Conservation (phyloP, 306 rosid species). For the Cucurbita moschata region DNA sequence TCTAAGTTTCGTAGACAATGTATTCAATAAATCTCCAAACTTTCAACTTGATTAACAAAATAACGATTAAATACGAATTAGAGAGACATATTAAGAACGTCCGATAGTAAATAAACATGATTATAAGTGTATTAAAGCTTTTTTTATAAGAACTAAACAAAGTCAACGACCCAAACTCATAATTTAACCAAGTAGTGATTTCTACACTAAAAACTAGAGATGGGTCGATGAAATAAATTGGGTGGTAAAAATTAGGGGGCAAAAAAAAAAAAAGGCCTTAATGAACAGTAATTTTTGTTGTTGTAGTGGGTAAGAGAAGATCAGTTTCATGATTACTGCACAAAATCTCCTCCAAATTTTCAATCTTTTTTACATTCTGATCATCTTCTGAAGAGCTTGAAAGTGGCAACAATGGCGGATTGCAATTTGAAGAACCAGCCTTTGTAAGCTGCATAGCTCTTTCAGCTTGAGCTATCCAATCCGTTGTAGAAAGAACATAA, state of each 20-base stretch:
- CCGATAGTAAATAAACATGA: too few species aligned
- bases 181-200: background rate
- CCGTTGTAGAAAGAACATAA: slow-evolving; percentile 53
- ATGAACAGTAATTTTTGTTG: background rate
- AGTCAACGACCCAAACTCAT: background rate
- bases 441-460: slow-evolving; percentile 56
- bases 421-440: background rate
- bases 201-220: slow-evolving; percentile 1
- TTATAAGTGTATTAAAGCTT: background rate
- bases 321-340: slow-evolving; percentile 38
- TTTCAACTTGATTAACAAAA: too few species aligned
- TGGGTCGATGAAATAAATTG: slow-evolving; percentile 13
- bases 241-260: background rate
- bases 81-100: too few species aligned
- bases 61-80: too few species aligned
- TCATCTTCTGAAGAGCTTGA: background rate
- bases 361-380: background rate
- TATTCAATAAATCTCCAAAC: too few species aligned
- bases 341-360: slow-evolving; percentile 26
- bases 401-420: slow-evolving; percentile 14
- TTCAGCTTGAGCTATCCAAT: slow-evolving; percentile 49
- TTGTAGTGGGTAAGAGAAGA: slow-evolving; percentile 27
- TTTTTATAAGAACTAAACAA: background rate
- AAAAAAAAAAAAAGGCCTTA: background rate
- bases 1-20: too few species aligned